Evolutionary conservation across 768 basidiomycete genomes (phyloP), one percentile per base, ranked within the genome.

Genomic region (Tylopilus plumbeoviolaceoides): DNA sequence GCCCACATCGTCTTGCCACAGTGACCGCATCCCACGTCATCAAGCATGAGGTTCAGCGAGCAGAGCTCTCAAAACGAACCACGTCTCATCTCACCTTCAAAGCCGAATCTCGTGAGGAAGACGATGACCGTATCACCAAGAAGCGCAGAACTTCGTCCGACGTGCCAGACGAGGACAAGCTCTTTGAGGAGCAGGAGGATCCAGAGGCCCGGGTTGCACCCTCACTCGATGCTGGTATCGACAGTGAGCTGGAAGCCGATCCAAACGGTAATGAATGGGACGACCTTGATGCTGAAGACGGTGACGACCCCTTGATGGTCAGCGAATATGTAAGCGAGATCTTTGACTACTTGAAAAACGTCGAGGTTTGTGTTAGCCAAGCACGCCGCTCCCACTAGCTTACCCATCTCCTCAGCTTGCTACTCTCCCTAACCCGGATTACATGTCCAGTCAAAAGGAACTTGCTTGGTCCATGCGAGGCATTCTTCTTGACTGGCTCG

Each of bases 241-340:
- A 82, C 30, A 74, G 73, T 12, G 81, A 83, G 55, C 67, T 62
- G 4, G 89, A 89, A 64, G 84, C 81, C 5, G 85, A 87, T 58
- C 84, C 84, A 4, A 75, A 87, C 51, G 77, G 76, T 56, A 59
- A 73, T 63, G 74, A 78, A 65, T 98, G 93, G 95, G 89, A 89
- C 28, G 95, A 98, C 63, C 79, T 98, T 15, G 94, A 98, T 58
- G 84, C 82, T 1, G 93, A 95, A 20, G 95, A 98, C 66, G 82
- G 75, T 48, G 92, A 94, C 46, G 95, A 99, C 64, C 97, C 95
- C 14, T 77, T 91, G 55, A 98, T 98, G 95, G 95, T 97, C 59
- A 88, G 87, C 73, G 92, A 98, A 71, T 99, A 99, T 64, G 95
- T 97, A 47, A 76, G 76, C 23, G 97, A 98, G 53, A 94, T 98